Base-by-base conservation (phyloP, 805 yeast species). In the Wickerhamiella cacticola region DNA sequence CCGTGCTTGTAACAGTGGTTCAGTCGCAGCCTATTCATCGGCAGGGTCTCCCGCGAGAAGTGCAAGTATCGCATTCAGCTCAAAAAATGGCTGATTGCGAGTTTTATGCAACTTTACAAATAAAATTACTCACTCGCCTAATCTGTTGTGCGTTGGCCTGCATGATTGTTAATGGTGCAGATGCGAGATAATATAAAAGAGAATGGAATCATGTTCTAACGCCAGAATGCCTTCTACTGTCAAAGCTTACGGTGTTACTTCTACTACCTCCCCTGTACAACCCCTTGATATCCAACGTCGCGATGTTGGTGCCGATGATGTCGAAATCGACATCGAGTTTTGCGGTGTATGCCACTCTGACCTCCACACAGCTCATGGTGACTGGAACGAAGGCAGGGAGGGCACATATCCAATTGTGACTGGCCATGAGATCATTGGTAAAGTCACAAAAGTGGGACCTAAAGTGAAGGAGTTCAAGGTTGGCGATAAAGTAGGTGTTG, bases 401-500 rank as follows among this genome's bases (percentile, higher is more conserved):
- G 38, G 35, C 10, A 5, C 13, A 52, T 60, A 58, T 59, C 69
- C 57, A 57, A 60, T 53, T 55, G 66, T 71, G 23, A 70, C 73
- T 52, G 79, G 80, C 40, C 79, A 75, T 61, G 79, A 64, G 52
- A 61, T 63, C 41, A 57, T 62, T 35, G 68, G 68, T 24, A 49
- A 41, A 19, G 63, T 61, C 31, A 50, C 47, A 22, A 79, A 46
- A 34, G 68, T 80, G 40, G 94, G 89, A 46, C 55, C 68, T 12
- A 66, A 72, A 77, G 82, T 54, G 7, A 57, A 63, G 19, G 67
- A 68, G 53, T 47, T 69, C 64, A 68, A 71, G 61, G 62, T 79
- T 18, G 94, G 94, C 48, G 80, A 85, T 56, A 69, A 85, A 53
- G 92, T 81, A 26, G 94, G 92, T 49, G 72, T 82, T 46, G 94